phyloP scores from a whole-genome alignment of 805 yeast species.

The Zygotorulaspora danielsina region DNA sequence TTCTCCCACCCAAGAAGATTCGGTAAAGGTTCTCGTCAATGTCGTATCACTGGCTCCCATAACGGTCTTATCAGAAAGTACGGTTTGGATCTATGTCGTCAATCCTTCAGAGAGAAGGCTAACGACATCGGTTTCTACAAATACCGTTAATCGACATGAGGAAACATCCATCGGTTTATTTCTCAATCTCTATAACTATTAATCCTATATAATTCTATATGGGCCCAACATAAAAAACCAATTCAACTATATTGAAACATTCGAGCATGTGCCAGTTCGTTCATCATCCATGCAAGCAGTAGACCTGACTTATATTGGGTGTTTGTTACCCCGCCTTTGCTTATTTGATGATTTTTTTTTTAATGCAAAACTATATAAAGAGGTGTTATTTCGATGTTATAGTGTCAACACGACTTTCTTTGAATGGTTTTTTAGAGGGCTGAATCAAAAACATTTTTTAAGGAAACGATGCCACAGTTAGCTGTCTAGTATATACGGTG shows the following conservation, averaged over 20 bases:
- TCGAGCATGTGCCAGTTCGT: no score
- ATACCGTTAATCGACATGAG: slow-evolving; percentile 69
- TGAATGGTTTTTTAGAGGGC: slow-evolving; percentile 17
- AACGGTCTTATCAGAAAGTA: slow-evolving; percentile 99
- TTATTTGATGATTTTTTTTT: no score
- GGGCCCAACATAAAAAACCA: not conserved
- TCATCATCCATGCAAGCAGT: no score
- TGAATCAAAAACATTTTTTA: slow-evolving; percentile 33
- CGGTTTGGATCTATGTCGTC: slow-evolving; percentile 99
- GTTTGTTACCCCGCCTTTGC: no score
- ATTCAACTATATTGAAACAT: not conserved
- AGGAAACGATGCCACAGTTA: slow-evolving; percentile 41
- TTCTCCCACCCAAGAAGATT: slow-evolving; percentile 99
- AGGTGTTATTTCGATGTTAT: not conserved
- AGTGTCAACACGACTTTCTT: not conserved
- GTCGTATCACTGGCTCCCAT: slow-evolving; percentile 99
- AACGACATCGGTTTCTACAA: slow-evolving; percentile 98
- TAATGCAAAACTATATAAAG: slow-evolving; percentile 4
- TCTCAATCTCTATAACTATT: slow-evolving; percentile 2
- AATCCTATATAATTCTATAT: slow-evolving; percentile 8
- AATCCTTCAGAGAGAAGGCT: slow-evolving; percentile 99
- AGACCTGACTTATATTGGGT: no score
- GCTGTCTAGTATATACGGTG: slow-evolving; percentile 35
- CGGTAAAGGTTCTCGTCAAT: slow-evolving; percentile 99
- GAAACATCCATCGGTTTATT: not conserved